phyloP scores from a whole-genome alignment of 1,139 yeast genomes.

The Saccharomyces hybrid region DNA sequence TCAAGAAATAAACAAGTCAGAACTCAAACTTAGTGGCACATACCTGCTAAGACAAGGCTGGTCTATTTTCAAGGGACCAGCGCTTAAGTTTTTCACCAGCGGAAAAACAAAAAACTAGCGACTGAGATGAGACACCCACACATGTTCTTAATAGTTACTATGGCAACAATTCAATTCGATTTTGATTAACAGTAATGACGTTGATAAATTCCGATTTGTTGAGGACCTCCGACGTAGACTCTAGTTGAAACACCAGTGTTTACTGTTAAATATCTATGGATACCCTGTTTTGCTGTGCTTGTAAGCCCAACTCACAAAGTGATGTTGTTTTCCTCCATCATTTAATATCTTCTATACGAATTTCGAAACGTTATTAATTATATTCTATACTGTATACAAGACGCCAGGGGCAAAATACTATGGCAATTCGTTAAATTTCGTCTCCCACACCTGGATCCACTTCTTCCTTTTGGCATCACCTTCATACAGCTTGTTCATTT shows the following conservation, averaged over 20 bases:
- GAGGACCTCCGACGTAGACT: neutral
- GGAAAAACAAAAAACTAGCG: neutral
- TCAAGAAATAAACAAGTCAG: neutral
- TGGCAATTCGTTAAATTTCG: constrained; percentile 19
- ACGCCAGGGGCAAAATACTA: neutral
- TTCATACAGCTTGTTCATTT: constrained; percentile 20
- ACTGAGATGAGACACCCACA: constrained; percentile 5
- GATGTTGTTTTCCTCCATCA: neutral
- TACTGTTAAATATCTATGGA: neutral
- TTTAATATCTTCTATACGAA: neutral
- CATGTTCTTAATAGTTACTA: neutral
- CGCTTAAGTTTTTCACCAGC: neutral
- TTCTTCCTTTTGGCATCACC: constrained; percentile 24
- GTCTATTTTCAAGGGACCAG: neutral
- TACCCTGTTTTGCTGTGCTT: neutral
- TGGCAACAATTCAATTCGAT: constrained; percentile 2
- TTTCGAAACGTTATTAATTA: neutral
- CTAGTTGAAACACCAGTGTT: no score
- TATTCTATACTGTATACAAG: neutral
- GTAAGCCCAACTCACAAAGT: neutral
- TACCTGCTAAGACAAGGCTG: neutral
- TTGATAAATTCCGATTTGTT: constrained; percentile 1
- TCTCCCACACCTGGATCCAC: constrained; percentile 31
- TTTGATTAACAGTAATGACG: constrained; percentile 3
- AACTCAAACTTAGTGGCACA: neutral